Evolutionary conservation across 1,284 basidiomycete species (phyloP), one percentile per base, ranked within the genome.

Genomic region (Sporisorium sorghi): DNA sequence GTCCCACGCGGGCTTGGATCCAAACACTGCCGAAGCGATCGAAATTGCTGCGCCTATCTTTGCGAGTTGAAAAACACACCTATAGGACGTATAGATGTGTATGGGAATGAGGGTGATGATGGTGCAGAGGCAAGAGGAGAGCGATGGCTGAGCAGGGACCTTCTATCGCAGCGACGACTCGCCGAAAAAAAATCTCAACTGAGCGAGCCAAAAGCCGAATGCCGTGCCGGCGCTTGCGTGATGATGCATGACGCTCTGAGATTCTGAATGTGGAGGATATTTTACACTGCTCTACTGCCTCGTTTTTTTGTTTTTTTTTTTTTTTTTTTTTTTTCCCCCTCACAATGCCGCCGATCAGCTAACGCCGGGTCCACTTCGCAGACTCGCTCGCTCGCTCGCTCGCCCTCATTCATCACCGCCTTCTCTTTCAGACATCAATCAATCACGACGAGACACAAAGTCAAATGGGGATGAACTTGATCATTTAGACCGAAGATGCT

Each of bases 21-120:
- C 43, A 40, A 48, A 28, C 5, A 58, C 17, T 21, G 46, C 35
- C 7, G 58, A 46, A n/a, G 33, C 58, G 43, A 52, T 43, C 17
- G 76, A 77, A 21, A 68, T 35, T 44, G 49, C 43, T 17, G 62
- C 33, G n/a, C 76, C 73, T 73, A 77, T 71, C 4, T 43, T 75
- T 37, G 33, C 30, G 21, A 42, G 24, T 1, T 12, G 17, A 23
- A 40, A 39, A 8, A 48, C 35, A 43, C 32, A 62, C 50, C 49
- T 37, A 49, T 35, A 21, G 1, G 21, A 19, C 15, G 17, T 37
- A 37, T 14, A 44, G 44, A 51, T 48, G 43, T 51, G 54, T 35
- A 37, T 14, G 15, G 19, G 21, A n/a, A n/a, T n/a, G n/a, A 23
- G 26, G 47, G 15, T 51, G 17, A 9, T 48, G n/a, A 12, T 19